These are phyloP conservation scores for Baudoinia panamericana DNA, from an alignment of 495 filamentous ascomycete species.

Conservation along the genomic window DNA sequence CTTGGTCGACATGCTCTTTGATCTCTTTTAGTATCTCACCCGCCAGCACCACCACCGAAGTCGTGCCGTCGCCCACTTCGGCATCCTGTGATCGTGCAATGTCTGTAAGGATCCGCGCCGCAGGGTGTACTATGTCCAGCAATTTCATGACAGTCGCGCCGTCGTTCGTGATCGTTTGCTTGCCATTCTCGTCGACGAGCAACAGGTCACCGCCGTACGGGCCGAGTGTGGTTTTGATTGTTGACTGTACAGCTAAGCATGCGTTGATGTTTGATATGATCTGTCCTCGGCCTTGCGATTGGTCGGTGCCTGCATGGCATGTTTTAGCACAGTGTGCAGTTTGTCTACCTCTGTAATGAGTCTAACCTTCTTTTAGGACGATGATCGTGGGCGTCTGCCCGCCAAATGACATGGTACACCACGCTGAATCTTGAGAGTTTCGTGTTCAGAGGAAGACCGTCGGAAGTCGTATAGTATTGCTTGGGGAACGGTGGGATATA, in stretches of 20 bases:
- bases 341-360: conserved; percentile 12
- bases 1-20: conserved; percentile 87
- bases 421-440: not conserved
- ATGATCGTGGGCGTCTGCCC: conserved; percentile 98
- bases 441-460: not conserved
- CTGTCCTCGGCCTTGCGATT: conserved; percentile 93
- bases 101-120: conserved; percentile 93
- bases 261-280: conserved; percentile 98
- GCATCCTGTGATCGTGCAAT: conserved; percentile 98
- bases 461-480: not conserved
- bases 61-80: conserved; percentile 95
- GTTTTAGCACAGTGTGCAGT: conserved; percentile 13
- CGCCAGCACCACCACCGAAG: conserved; percentile 88
- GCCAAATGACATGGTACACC: conserved; percentile 89
- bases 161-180: conserved; percentile 96
- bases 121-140: conserved; percentile 95
- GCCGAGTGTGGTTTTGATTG: conserved; percentile 89
- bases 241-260: conserved; percentile 91
- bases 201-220: conserved; percentile 95
- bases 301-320: conserved; percentile 68
- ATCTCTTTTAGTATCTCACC: conserved; percentile 95
- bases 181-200: conserved; percentile 88
- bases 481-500: not conserved
- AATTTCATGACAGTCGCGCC: conserved; percentile 99
- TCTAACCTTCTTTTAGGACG: conserved; percentile 90